Evolutionary conservation across 2,329 filamentous ascomycete species (phyloP).

Genomic region (Fusarium stilboides): DNA sequence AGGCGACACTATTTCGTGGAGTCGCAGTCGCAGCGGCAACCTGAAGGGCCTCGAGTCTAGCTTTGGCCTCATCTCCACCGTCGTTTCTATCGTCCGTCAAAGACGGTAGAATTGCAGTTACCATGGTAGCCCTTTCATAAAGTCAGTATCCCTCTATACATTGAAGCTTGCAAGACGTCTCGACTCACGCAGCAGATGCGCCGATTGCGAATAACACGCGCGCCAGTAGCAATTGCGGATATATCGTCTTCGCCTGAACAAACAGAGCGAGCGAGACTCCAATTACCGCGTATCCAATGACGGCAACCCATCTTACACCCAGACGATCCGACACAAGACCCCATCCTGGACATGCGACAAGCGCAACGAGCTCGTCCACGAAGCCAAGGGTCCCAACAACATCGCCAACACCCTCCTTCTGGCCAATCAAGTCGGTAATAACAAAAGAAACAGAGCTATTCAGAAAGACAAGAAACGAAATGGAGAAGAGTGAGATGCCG

Average conservation of each 20-base stretch:
- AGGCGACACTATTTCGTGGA: constrained; percentile 71
- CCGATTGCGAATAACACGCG: constrained; percentile 91
- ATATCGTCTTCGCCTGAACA: constrained; percentile 88
- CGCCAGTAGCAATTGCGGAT: constrained; percentile 88
- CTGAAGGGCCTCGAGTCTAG: constrained; percentile 55
- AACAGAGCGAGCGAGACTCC: constrained; percentile 83
- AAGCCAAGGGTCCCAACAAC: constrained; percentile 89
- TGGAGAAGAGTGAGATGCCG: constrained; percentile 87
- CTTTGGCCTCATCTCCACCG: constrained; percentile 45
- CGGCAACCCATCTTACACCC: constrained; percentile 80
- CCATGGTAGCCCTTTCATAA: constrained; percentile 82
- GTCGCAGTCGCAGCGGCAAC: constrained; percentile 52
- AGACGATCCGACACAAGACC: constrained; percentile 83
- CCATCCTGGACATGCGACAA: constrained; percentile 86
- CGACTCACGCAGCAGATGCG: constrained; percentile 83
- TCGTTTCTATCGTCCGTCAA: constrained; percentile 68
- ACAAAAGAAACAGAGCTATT: constrained; percentile 89
- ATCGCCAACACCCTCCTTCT: constrained; percentile 81
- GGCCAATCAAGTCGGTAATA: constrained; percentile 84
- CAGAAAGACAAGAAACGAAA: constrained; percentile 90
- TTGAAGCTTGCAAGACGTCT: not conserved
- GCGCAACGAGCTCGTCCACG: constrained; percentile 84
- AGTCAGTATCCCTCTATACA: constrained; percentile 27
- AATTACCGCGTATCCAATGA: constrained; percentile 86
- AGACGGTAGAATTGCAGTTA: constrained; percentile 90